Conservation (phyloP, 1,284 basidiomycete genomes). For the Hymenochaete sp. region DNA sequence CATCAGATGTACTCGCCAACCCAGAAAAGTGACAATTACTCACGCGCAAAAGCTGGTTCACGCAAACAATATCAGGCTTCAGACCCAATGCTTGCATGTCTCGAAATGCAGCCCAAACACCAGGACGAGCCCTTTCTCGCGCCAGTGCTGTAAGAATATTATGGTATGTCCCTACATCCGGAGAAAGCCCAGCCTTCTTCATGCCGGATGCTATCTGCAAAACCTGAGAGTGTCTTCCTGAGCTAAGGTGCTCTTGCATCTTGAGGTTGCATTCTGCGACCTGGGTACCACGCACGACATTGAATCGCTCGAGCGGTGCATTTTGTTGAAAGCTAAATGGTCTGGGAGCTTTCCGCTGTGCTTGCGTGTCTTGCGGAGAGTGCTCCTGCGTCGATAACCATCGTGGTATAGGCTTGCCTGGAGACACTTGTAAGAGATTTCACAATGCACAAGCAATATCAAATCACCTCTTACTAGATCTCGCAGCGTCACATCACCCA, state of each 20-base stretch:
- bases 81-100: slow-evolving; percentile 60
- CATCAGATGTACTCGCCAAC: background rate
- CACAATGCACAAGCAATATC: too few relatives aligned
- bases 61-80: slow-evolving; percentile 46
- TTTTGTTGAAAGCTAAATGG: too few relatives aligned
- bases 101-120: slow-evolving; percentile 63
- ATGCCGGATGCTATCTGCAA: slow-evolving; percentile 31
- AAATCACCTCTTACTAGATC: too few relatives aligned
- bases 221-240: background rate
- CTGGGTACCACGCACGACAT: slow-evolving; percentile 1
- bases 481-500: too few relatives aligned
- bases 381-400: too few relatives aligned
- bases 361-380: too few relatives aligned
- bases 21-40: slow-evolving; percentile 18
- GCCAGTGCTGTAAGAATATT: slow-evolving; percentile 42
- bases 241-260: background rate
- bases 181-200: slow-evolving; percentile 42
- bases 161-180: slow-evolving; percentile 49
- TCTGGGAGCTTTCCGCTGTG: too few relatives aligned
- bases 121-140: slow-evolving; percentile 30
- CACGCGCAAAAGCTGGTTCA: slow-evolving; percentile 59
- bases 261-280: slow-evolving; percentile 3
- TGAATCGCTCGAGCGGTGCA: too few relatives aligned
- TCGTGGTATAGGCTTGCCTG: background rate
- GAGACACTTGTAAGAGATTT: too few relatives aligned